Evolutionary conservation across 1,139 yeast species (phyloP).

Genomic region (Komagataea norvegica): DNA sequence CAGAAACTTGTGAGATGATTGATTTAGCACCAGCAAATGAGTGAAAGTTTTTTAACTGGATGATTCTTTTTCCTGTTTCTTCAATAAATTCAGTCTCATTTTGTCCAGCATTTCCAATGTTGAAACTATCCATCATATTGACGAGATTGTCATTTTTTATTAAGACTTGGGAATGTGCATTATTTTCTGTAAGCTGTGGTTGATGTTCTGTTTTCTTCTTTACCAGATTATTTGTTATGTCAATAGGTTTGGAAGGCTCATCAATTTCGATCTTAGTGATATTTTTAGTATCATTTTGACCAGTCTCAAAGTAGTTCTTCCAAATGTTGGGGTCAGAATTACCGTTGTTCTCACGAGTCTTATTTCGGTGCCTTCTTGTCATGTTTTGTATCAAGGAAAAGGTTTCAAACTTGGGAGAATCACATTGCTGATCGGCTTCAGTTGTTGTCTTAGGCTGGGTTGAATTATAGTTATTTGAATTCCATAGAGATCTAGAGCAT

Average conservation of each 20-base stretch:
- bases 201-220: background rate
- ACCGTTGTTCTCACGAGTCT: background rate
- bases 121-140: constrained; percentile 1
- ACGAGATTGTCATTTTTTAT: constrained; percentile 2
- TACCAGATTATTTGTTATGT: background rate
- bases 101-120: background rate
- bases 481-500: constrained; percentile 22
- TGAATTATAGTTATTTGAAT: constrained; percentile 3
- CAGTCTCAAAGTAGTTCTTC: constrained; percentile 9
- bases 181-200: constrained; percentile 4
- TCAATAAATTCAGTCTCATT: background rate
- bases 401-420: constrained; percentile 13
- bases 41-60: constrained; percentile 37
- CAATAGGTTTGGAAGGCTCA: background rate
- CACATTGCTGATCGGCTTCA: constrained; percentile 3
- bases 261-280: background rate
- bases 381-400: constrained; percentile 10
- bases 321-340: constrained; percentile 4
- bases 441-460: constrained; percentile 1
- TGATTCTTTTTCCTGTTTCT: constrained; percentile 24
- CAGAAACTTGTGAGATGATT: constrained; percentile 55
- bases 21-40: constrained; percentile 42
- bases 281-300: too few relatives aligned
- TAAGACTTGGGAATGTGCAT: constrained; percentile 2
- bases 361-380: constrained; percentile 6